Base-by-base conservation (phyloP, 2,329 filamentous ascomycete species). In the Exophiala sp. region DNA sequence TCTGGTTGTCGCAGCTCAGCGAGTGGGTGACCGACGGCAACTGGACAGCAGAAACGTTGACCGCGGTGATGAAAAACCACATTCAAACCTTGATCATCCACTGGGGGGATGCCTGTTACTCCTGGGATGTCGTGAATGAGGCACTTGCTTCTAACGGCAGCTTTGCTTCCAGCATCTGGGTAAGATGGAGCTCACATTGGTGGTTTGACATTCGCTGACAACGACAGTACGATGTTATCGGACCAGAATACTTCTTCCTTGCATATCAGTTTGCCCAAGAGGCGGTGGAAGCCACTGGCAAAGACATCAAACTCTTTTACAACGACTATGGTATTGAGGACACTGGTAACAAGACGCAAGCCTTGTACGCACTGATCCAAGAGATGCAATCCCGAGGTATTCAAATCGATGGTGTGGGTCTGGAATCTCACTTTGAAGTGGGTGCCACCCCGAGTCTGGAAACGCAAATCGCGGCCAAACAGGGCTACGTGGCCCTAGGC, bases 11-110 rank as follows among this genome's bases (percentile, higher is more conserved):
- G 18, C 72, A 75, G 54, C 61, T 74, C 3, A 78, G 81, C 0
- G 70, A 69, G 29, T 84, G 79, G 78, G 74, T 82, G 40, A 73
- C 69, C 16, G 65, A 65, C 21, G 66, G 71, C 0, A 75, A 75
- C 33, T 88, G 82, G 80, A 85, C 80, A 11, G 78, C 78, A 54
- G 72, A 70, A 2, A 80, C 83, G 38, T 75, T 89, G 3, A 77
- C 76, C 11, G 69, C 71, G 3, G 77, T 81, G 16, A 71, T 86
- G 59, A 73, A 82, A 66, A 70, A 71, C 57, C 71, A 73, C 46
- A 71, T 72, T 45, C 69, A 67, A 35, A 70, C 65, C 33, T 62
- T 71, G 1, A 66, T 69, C 9, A 65, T 61, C 7, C 69, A 71
- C 51, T 73, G 66, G 54, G 69, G 67, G 47, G 68, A 66, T 1